phyloP scores from a whole-genome alignment of 352 stramenopile species.

The Pythium volutum region DNA sequence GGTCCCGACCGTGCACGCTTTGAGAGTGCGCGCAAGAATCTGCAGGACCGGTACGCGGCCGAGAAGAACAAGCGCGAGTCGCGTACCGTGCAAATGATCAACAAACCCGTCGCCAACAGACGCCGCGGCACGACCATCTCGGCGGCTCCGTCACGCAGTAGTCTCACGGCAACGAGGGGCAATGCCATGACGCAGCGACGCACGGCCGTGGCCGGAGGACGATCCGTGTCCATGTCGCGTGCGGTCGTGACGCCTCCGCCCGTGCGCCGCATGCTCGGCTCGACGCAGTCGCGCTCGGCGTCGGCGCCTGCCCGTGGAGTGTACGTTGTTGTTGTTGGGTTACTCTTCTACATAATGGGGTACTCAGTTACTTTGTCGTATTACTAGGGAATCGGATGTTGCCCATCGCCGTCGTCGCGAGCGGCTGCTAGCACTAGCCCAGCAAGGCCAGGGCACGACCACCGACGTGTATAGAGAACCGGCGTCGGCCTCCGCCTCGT shows the following conservation, averaged over 20 bases:
- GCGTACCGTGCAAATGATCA: constrained; percentile 72
- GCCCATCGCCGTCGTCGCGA: constrained; percentile 17
- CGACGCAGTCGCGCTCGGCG: constrained; percentile 3
- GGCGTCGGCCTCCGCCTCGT: background rate
- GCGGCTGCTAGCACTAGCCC: constrained; percentile 19
- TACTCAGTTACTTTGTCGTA: no score
- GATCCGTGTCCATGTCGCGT: constrained; percentile 8
- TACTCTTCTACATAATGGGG: no score
- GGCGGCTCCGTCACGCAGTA: constrained; percentile 51
- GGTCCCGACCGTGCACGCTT: constrained; percentile 40
- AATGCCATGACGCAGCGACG: constrained; percentile 4
- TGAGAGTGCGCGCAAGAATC: constrained; percentile 64
- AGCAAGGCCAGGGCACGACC: constrained; percentile 4
- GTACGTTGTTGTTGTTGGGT: constrained; percentile 15
- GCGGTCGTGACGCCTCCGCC: constrained; percentile 14
- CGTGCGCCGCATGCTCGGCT: constrained; percentile 12
- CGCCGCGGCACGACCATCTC: constrained; percentile 62
- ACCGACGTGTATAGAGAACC: background rate
- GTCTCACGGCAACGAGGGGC: constrained; percentile 23
- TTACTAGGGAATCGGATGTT: constrained; percentile 15
- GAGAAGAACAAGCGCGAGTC: constrained; percentile 71
- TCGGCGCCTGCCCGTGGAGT: background rate
- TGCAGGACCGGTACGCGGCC: constrained; percentile 75
- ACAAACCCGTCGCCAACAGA: constrained; percentile 42
- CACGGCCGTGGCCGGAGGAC: background rate